phyloP scores from a whole-genome alignment of 2,329 filamentous ascomycete species.

The Verticillium albo-atrum region DNA sequence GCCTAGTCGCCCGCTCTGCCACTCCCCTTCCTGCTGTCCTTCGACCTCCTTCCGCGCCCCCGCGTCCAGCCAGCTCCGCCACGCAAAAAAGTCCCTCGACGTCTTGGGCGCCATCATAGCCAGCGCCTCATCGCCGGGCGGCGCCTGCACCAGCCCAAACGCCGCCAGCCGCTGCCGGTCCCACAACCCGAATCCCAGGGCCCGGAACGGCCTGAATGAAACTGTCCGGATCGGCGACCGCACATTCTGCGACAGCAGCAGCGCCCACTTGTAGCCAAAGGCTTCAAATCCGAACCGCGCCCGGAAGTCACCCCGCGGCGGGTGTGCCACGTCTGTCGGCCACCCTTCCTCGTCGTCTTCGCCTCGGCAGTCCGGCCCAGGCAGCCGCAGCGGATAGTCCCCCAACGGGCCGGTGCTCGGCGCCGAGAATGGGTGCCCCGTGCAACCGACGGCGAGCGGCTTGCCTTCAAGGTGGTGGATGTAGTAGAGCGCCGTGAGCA shows the following conservation, averaged over 20 bases:
- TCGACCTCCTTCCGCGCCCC: not conserved
- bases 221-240: not conserved
- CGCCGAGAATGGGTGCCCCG: not conserved
- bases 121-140: too few species aligned
- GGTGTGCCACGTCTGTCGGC: not conserved
- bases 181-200: not conserved
- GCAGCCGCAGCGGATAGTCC: not conserved
- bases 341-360: not conserved
- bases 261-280: not conserved
- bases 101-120: not conserved
- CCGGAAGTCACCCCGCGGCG: not conserved
- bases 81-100: not conserved
- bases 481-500: constrained; percentile 3
- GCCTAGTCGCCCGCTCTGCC: not conserved
- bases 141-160: not conserved
- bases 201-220: not conserved
- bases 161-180: not conserved
- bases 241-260: not conserved
- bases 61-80: not conserved
- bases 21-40: not conserved
- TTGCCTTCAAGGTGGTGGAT: not conserved
- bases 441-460: not conserved
- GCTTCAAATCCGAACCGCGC: not conserved
- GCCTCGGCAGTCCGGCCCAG: not conserved
- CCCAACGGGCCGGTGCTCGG: not conserved